Evolutionary conservation across 208 protist species (phyloP).

Genomic region (Endotrypanum monterogeii): DNA sequence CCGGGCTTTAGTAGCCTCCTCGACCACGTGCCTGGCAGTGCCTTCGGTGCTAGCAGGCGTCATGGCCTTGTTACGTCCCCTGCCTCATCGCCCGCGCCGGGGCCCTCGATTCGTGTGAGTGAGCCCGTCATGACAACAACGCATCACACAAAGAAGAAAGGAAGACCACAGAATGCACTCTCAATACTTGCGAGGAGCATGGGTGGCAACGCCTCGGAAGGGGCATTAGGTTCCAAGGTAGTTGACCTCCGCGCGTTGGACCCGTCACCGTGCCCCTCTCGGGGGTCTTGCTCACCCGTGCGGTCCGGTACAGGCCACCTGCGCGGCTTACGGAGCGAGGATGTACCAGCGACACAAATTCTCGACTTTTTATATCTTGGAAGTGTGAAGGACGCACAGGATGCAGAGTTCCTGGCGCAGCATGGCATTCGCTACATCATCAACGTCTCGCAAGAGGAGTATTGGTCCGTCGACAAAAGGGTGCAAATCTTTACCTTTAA

Average conservation of each 20-base stretch:
- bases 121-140: neutral
- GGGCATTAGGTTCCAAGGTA: conserved; percentile 13
- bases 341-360: conserved; percentile 59
- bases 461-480: conserved; percentile 72
- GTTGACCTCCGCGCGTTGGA: conserved; percentile 31
- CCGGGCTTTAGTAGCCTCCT: neutral
- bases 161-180: conserved; percentile 25
- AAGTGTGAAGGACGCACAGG: conserved; percentile 70
- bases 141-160: conserved; percentile 13
- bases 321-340: conserved; percentile 13
- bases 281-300: neutral
- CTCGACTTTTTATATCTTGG: conserved; percentile 85
- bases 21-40: neutral
- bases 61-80: neutral
- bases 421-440: conserved; percentile 79
- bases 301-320: neutral
- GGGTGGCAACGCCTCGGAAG: conserved; percentile 3
- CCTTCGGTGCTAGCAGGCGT: neutral
- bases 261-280: conserved; percentile 11
- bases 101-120: neutral
- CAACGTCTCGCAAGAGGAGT: conserved; percentile 87
- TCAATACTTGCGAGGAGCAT: conserved; percentile 13
- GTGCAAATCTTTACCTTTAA: conserved; percentile 72
- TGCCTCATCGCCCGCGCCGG: neutral
- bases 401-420: conserved; percentile 61